Base-by-base conservation (phyloP, 2,329 filamentous ascomycete genomes). In the Apiospora kogelbergensis region DNA sequence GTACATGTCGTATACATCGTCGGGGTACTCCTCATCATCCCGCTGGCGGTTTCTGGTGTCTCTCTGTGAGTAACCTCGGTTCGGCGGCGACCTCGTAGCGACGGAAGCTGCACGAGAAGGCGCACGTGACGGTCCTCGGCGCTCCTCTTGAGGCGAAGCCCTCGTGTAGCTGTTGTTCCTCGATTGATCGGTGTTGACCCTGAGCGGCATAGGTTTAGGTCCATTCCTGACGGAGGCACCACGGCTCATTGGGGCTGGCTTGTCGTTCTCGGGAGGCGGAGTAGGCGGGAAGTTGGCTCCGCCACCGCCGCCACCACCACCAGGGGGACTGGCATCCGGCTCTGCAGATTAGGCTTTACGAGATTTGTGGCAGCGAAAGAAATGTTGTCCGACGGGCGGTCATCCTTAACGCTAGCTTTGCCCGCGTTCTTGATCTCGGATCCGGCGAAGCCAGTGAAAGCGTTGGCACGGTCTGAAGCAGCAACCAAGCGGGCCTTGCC, bases 401-500 rank as follows among this genome's bases (percentile, higher is more conserved):
- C 94, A 74, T 98, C 95, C 77, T 91, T 86, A 78, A 89, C 81
- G 75, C 85, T 83, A 9, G 77, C 72, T 75, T 85, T 86, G 45
- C 82, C 84, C 67, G 86, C 88, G 78, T 90, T 93, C 83, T 93
- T 94, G 72, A 93, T 90, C 79, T 94, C 94, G 2, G 90, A 89
- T 60, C 91, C 93, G 71, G 91, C 86, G 79, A 95, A 95, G 60
- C 93, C 93, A 60, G 92, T 95, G 75, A 93, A 96, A 33, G 90
- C 91, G 80, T 95, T 95, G 72, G 88, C 83, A 68, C 91, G 88
- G 76, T 97, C 94, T 1, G 93, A 93, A 33, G 95, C 93, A 30
- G 96, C 96, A 10, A 99, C 93, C 42, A 99, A 85, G 70, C 94
- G 89, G n/a, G 96, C 94, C 81, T 98, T 98, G 71, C 96, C 96